Conservation (phyloP, 352 stramenopile species). For the Phytophthora sp. region DNA sequence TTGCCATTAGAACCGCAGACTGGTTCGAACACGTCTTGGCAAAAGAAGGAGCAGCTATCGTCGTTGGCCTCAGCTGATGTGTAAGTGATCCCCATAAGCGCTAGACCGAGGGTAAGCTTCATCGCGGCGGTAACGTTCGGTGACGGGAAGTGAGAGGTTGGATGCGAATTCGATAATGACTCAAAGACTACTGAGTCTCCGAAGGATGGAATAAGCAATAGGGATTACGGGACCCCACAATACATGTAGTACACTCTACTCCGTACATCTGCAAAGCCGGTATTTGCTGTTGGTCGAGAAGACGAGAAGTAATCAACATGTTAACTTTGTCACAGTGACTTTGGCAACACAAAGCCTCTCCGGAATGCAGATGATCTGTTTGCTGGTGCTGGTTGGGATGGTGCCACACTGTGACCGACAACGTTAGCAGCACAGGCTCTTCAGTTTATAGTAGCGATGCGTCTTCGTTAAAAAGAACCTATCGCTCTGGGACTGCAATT, state of each 20-base stretch:
- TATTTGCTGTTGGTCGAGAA: neutral
- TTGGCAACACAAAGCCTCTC: neutral
- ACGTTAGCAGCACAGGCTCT: too few species aligned
- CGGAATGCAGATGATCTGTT: too few species aligned
- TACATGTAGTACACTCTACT: too few species aligned
- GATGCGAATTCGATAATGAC: slow-evolving; percentile 24
- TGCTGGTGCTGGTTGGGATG: too few species aligned
- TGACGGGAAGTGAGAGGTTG: slow-evolving; percentile 1
- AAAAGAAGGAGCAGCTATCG: slow-evolving; percentile 2
- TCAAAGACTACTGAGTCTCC: neutral
- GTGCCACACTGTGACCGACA: too few species aligned
- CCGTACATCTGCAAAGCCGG: neutral
- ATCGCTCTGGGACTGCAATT: too few species aligned
- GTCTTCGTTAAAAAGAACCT: too few species aligned
- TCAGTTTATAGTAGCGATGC: too few species aligned
- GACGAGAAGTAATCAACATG: neutral
- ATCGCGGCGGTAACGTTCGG: neutral
- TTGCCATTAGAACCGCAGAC: slow-evolving; percentile 32
- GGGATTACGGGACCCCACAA: neutral
- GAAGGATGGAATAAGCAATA: neutral
- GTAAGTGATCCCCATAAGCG: slow-evolving; percentile 14
- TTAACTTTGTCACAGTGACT: neutral
- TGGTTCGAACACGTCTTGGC: slow-evolving; percentile 11
- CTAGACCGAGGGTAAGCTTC: slow-evolving; percentile 20
- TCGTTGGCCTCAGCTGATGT: neutral